Conservation (phyloP, 345 rosid species). For the Euclidium syriacum region DNA sequence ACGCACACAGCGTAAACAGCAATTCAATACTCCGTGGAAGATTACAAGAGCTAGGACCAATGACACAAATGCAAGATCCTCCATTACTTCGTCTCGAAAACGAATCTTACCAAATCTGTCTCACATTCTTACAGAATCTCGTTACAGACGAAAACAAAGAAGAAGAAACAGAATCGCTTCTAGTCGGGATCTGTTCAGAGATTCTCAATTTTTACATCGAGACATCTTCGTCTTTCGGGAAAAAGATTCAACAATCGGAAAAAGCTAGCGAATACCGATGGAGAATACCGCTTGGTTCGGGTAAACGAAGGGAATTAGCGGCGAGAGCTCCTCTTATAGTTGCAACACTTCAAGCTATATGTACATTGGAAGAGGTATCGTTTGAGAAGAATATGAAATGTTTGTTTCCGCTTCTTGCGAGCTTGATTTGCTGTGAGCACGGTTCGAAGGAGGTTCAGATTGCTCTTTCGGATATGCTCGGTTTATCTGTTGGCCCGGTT, state of each 20-base stretch:
- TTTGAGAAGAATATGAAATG: constrained; percentile 64
- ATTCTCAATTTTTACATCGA: constrained; percentile 64
- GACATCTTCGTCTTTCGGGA: constrained; percentile 33
- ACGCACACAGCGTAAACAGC: constrained; percentile 74
- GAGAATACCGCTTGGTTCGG: constrained; percentile 85
- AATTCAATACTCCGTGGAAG: constrained; percentile 49
- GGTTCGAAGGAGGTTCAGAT: constrained; percentile 86
- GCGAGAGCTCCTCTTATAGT: constrained; percentile 85
- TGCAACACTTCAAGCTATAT: constrained; percentile 70
- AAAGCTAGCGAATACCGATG: constrained; percentile 40
- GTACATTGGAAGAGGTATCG: constrained; percentile 61
- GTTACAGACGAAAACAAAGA: constrained; percentile 45
- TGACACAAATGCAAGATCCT: constrained; percentile 98
- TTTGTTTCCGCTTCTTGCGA: constrained; percentile 74
- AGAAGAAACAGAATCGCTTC: constrained; percentile 58
- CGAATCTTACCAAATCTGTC: constrained; percentile 92
- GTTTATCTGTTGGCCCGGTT: constrained; percentile 72
- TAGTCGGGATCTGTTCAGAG: constrained; percentile 67
- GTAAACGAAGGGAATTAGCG: constrained; percentile 82
- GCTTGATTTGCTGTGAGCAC: constrained; percentile 82
- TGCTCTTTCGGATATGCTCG: constrained; percentile 84
- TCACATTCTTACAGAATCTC: constrained; percentile 82
- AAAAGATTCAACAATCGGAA: constrained; percentile 33
- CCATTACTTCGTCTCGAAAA: constrained; percentile 90
- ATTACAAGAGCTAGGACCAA: constrained; percentile 76